These are phyloP conservation scores for Penicillium canariense DNA, from an alignment of 495 filamentous ascomycete genomes.

Conservation along the genomic window DNA sequence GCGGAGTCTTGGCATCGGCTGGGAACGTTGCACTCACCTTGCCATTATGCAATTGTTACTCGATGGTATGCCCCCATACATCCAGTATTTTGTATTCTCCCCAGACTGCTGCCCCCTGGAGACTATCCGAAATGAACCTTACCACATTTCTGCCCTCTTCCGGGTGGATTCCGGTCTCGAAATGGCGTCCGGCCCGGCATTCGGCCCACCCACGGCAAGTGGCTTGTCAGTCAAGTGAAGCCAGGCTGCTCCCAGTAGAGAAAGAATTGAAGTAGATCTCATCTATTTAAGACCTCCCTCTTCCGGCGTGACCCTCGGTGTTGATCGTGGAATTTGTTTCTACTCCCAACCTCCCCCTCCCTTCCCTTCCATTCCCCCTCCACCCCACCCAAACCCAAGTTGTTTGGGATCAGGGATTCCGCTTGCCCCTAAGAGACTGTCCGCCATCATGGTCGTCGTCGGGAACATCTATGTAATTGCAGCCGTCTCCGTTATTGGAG, in stretches of 20 bases:
- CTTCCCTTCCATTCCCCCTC: too few species aligned
- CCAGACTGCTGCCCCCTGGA: conserved; percentile 10
- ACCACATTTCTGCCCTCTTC: neutral
- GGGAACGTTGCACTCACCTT: conserved; percentile 16
- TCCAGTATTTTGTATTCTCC: neutral
- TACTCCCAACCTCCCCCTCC: neutral
- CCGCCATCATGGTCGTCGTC: conserved; percentile 38
- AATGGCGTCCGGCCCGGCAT: conserved; percentile 9
- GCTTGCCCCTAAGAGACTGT: too few species aligned
- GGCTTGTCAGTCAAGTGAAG: neutral
- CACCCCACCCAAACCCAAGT: too few species aligned
- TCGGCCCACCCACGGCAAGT: conserved; percentile 6
- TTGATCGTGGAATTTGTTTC: neutral
- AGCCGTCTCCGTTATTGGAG: conserved; percentile 73
- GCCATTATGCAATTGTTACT: conserved; percentile 6
- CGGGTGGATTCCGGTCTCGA: conserved; percentile 2
- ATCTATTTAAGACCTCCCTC: conserved; percentile 12
- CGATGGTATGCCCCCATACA: neutral
- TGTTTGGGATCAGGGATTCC: conserved; percentile 9
- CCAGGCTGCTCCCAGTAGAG: neutral
- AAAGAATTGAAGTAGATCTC: neutral
- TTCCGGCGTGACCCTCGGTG: conserved; percentile 1
- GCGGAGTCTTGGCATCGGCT: conserved; percentile 21
- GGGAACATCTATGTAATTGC: conserved; percentile 74
- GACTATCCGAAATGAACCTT: conserved; percentile 14